Base-by-base conservation (phyloP, 1,284 basidiomycete species). In the Microbotryum scabiosae region DNA sequence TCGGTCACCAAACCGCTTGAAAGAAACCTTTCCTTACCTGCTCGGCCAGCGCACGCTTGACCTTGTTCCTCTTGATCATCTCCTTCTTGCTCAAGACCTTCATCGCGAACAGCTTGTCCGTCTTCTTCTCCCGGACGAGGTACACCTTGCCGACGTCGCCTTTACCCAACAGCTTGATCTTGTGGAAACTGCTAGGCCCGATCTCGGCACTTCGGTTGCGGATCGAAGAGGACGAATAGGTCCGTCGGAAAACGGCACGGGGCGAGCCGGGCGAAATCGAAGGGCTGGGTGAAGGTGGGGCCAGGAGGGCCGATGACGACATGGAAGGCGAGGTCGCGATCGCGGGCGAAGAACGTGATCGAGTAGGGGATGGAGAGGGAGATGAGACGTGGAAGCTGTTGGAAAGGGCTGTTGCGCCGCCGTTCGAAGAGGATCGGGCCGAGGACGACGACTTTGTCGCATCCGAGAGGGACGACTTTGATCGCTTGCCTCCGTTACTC, bases 61-160 rank as follows among this genome's bases (percentile, higher is more conserved):
- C 93, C 81, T 97, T 97, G 80, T 93, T 93, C 70, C 92, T 84
- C 78, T 93, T 89, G 76, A 97, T 91, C 92, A 97, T 96, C 79
- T 97, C 92, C 80, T 87, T 89, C 79, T 97, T 97, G 56, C 89
- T 93, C 51, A 97, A 79, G 21, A 97, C 92, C 82, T 96, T 97
- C 92, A 96, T 96, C 57, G 92, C 92, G 76, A 85, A 96, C 67
- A 96, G 80, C 77, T 92, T 92, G 70, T 84, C 82, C 36, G 85
- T 84, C 81, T 94, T 94, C 83, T 97, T 97, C 79, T 97, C 92
- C 71, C 86, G 82, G 50, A 97, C 92, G 57, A 97, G 82, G 77
- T 94, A 97, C 49, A 97, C 92, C 76, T 92, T 89, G 32, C 92
- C 92, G 51, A 97, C 92, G 75, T 97, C 92, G 52, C 92, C 92